Conservation (phyloP, 176 grass and related monocot genomes). For the Bothriochloa decipiens region DNA sequence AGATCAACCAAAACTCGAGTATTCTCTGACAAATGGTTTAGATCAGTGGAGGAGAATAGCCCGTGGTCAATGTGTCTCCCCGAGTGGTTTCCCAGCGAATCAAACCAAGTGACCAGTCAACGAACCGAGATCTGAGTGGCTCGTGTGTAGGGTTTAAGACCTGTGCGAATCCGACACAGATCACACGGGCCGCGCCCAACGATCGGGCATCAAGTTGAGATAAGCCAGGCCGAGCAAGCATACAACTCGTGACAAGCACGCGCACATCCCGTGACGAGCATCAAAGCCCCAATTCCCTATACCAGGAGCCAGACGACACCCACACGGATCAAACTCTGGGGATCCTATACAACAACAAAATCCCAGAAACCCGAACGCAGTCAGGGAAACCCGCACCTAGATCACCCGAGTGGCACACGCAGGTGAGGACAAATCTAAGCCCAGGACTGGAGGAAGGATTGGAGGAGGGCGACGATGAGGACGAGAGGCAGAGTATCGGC, state of each 20-base stretch:
- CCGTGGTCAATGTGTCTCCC: neutral
- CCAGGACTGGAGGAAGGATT: too few relatives aligned
- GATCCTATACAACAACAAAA: neutral
- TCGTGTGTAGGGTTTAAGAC: conserved; percentile 36
- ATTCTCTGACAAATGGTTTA: neutral
- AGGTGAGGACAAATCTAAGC: neutral
- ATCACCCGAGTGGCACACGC: neutral
- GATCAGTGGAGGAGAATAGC: neutral
- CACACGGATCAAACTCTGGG: neutral
- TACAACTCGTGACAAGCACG: neutral
- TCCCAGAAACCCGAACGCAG: neutral
- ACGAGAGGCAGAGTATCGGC: neutral
- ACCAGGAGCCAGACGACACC: neutral
- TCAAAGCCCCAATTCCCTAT: neutral
- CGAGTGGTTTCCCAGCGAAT: neutral
- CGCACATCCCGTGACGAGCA: neutral
- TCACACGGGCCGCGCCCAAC: neutral
- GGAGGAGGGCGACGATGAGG: neutral
- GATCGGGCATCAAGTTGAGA: neutral
- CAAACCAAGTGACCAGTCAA: neutral
- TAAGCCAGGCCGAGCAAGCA: neutral
- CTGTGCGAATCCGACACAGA: conserved; percentile 11
- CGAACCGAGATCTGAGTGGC: conserved; percentile 30
- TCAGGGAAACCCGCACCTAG: neutral
- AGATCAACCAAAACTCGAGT: neutral